phyloP scores from a whole-genome alignment of 345 rosid genomes.

The Passiflora organensis region DNA sequence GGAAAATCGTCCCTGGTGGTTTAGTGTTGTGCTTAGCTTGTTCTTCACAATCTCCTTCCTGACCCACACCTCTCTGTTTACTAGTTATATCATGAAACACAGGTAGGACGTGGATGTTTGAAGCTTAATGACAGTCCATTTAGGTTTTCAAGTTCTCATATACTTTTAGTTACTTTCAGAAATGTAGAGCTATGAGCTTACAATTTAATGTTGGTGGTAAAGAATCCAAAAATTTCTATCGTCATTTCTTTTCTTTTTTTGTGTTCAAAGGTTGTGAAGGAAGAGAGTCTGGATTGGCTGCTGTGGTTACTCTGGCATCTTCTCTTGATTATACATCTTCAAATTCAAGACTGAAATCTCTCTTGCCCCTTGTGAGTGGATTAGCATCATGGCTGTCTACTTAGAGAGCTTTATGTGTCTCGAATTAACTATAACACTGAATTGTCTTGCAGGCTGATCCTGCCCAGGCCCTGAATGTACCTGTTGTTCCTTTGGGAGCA shows the following conservation, averaged over 20 bases:
- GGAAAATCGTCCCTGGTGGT: too few relatives aligned
- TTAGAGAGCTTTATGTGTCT: slow-evolving; percentile 8
- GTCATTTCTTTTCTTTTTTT: slow-evolving; percentile 5
- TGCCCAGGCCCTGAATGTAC: slow-evolving; percentile 87
- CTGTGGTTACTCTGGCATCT: slow-evolving; percentile 79
- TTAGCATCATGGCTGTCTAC: background rate
- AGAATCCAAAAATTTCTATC: background rate
- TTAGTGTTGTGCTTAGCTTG: too few relatives aligned
- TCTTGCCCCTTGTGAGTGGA: slow-evolving; percentile 77
- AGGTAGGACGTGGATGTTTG: too few relatives aligned
- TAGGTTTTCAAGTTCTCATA: too few relatives aligned
- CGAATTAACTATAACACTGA: slow-evolving; percentile 12
- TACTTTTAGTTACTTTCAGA: too few relatives aligned
- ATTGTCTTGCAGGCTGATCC: slow-evolving; percentile 77
- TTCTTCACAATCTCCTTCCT: too few relatives aligned
- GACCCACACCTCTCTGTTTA: too few relatives aligned
- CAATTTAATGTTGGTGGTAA: background rate
- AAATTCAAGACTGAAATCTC: slow-evolving; percentile 72
- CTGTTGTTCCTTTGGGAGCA: slow-evolving; percentile 90
- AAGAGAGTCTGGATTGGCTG: slow-evolving; percentile 60
- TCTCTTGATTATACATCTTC: slow-evolving; percentile 88
- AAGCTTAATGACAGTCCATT: too few relatives aligned
- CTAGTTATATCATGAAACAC: too few relatives aligned
- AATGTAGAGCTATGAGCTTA: too few relatives aligned
- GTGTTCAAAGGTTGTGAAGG: slow-evolving; percentile 62